Conservation (phyloP, 2,329 filamentous ascomycete genomes). For the Aspergillus tubingensis region DNA sequence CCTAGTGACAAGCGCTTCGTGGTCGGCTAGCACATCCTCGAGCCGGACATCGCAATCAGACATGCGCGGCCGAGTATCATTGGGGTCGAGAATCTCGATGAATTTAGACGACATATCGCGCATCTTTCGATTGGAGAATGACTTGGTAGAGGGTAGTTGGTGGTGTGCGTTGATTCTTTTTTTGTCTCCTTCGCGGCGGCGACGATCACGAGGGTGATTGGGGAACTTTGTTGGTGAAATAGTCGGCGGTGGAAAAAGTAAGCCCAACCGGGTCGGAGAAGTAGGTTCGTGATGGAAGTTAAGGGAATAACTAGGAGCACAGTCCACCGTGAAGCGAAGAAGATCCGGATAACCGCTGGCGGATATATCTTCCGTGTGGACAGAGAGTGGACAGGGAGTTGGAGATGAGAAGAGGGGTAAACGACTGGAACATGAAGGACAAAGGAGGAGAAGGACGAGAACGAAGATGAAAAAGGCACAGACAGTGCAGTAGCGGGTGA, state of each 20-base stretch:
- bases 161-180: neutral
- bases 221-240: slow-evolving; percentile 1
- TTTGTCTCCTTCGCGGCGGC: neutral
- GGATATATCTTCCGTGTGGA: slow-evolving; percentile 5
- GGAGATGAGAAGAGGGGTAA: slow-evolving; percentile 5
- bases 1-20: slow-evolving; percentile 40
- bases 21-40: slow-evolving; percentile 46
- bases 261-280: neutral
- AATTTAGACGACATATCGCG: slow-evolving; percentile 45
- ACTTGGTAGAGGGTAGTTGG: neutral
- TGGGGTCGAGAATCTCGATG: slow-evolving; percentile 46
- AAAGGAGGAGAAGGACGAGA: slow-evolving; percentile 7
- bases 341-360: neutral
- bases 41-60: slow-evolving; percentile 46
- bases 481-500: slow-evolving; percentile 4
- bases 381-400: neutral
- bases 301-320: neutral
- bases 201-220: slow-evolving; percentile 2
- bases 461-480: slow-evolving; percentile 9
- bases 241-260: neutral
- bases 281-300: neutral
- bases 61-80: slow-evolving; percentile 35
- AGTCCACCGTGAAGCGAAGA: neutral
- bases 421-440: slow-evolving; percentile 2
- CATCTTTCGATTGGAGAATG: slow-evolving; percentile 19